phyloP scores from a whole-genome alignment of 2,329 filamentous ascomycete genomes.

The Calonectria hongkongensis region DNA sequence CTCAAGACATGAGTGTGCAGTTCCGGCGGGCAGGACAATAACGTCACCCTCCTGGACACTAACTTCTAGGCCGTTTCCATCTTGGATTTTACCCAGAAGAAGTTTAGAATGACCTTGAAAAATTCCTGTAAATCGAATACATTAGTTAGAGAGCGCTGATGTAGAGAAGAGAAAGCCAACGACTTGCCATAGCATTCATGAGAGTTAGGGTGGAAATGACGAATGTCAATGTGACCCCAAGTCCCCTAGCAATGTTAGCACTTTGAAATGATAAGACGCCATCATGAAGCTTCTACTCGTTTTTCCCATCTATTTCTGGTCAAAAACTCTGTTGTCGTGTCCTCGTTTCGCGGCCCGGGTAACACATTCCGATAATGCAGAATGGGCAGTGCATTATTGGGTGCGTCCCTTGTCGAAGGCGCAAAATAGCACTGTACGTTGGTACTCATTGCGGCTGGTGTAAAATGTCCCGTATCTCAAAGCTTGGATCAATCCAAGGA shows the following conservation, averaged over 20 bases:
- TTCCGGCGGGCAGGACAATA: conserved; percentile 49
- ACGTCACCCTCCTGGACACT: conserved; percentile 47
- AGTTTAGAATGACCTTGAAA: conserved; percentile 49
- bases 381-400: conserved; percentile 49
- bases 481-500: background rate
- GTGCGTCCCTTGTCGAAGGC: conserved; percentile 41
- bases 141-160: background rate
- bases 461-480: background rate
- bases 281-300: conserved; percentile 21
- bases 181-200: conserved; percentile 53
- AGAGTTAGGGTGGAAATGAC: conserved; percentile 52
- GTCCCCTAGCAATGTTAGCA: conserved; percentile 38
- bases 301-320: conserved; percentile 51
- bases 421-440: conserved; percentile 46
- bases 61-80: conserved; percentile 43
- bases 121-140: conserved; percentile 38
- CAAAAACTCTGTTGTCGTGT: conserved; percentile 41
- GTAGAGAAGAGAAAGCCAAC: background rate
- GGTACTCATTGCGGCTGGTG: conserved; percentile 33
- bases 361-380: conserved; percentile 48
- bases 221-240: conserved; percentile 50
- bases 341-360: conserved; percentile 40
- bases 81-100: conserved; percentile 46
- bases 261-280: background rate
- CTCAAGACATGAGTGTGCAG: conserved; percentile 45